These are phyloP conservation scores for Populus hybrid DNA, from an alignment of 441 rosid species.

Conservation along the genomic window DNA sequence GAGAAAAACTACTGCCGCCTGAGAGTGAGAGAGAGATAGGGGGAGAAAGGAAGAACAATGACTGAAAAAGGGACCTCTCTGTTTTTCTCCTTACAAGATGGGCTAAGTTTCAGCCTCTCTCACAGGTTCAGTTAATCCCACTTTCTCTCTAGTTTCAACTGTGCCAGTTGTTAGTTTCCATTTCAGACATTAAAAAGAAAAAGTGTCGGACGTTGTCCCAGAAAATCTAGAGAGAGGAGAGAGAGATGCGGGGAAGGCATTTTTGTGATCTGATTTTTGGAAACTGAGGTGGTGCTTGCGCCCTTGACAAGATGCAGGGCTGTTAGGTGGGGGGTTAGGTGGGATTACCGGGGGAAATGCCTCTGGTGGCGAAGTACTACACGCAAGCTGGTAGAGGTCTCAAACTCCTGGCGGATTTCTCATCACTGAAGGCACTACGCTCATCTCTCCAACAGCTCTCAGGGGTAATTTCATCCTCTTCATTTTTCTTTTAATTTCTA, in stretches of 20 bases:
- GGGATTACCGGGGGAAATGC: too few relatives aligned
- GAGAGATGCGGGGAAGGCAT: not conserved
- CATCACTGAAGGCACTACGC: constrained; percentile 77
- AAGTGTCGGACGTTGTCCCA: too few relatives aligned
- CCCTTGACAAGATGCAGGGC: constrained; percentile 94
- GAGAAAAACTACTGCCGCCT: too few relatives aligned
- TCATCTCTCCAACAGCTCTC: constrained; percentile 50
- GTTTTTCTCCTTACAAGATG: constrained; percentile 64
- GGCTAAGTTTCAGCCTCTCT: constrained; percentile 53
- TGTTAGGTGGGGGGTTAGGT: constrained; percentile 56
- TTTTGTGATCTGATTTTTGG: constrained; percentile 3
- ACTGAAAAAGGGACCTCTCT: constrained; percentile 25
- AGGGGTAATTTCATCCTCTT: constrained; percentile 68
- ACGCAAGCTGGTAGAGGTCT: constrained; percentile 84
- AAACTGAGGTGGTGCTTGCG: constrained; percentile 79
- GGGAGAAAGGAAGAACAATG: constrained; percentile 3
- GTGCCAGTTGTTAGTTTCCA: not conserved
- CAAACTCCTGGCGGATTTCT: constrained; percentile 74
- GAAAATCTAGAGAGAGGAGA: not conserved
- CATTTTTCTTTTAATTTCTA: not conserved
- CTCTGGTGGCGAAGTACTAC: constrained; percentile 68
- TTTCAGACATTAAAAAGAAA: not conserved
- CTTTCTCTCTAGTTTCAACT: too few relatives aligned
- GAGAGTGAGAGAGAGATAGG: too few relatives aligned
- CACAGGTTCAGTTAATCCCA: not conserved